Evolutionary conservation across 1,284 basidiomycete genomes (phyloP).

Genomic region (Phaffia rhodozyma): DNA sequence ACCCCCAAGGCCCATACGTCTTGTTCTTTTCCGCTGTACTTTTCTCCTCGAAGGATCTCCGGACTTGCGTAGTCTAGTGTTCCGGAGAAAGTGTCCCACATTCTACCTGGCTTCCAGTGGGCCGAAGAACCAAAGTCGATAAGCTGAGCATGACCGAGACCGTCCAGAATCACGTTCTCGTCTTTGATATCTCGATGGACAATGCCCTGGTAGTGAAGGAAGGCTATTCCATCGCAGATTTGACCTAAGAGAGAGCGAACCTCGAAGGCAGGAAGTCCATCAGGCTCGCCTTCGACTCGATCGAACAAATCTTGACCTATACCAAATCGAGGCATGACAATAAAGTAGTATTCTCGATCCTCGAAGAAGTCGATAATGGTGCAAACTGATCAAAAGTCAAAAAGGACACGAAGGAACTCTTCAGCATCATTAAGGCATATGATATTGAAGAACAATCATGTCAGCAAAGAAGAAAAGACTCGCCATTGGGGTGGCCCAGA

Average conservation of each 20-base stretch:
- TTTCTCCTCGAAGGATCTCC: constrained; percentile 87
- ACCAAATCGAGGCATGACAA: constrained; percentile 47
- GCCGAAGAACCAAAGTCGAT: constrained; percentile 77
- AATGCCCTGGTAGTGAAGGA: constrained; percentile 82
- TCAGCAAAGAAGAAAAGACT: not conserved
- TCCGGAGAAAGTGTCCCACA: constrained; percentile 79
- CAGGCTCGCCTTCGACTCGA: constrained; percentile 77
- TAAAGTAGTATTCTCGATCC: constrained; percentile 92
- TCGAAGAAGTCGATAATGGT: constrained; percentile 95
- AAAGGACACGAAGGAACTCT: too few relatives aligned
- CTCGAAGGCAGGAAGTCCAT: constrained; percentile 63
- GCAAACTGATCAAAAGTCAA: constrained; percentile 43
- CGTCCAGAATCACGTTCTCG: constrained; percentile 67
- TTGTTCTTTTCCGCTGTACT: constrained; percentile 90
- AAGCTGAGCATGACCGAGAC: constrained; percentile 56
- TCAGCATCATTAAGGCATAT: not conserved
- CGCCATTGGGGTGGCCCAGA: constrained; percentile 10
- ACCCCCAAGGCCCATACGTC: constrained; percentile 99
- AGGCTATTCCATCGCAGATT: constrained; percentile 80
- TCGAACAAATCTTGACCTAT: constrained; percentile 74
- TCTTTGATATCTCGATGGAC: constrained; percentile 98
- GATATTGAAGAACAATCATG: not conserved
- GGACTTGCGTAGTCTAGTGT: constrained; percentile 90
- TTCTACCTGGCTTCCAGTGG: constrained; percentile 64
- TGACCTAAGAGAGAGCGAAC: constrained; percentile 83